Evolutionary conservation across 495 filamentous ascomycete species (phyloP), one percentile per base, ranked within the genome.

Genomic region (Talaromyces proteolyticus): DNA sequence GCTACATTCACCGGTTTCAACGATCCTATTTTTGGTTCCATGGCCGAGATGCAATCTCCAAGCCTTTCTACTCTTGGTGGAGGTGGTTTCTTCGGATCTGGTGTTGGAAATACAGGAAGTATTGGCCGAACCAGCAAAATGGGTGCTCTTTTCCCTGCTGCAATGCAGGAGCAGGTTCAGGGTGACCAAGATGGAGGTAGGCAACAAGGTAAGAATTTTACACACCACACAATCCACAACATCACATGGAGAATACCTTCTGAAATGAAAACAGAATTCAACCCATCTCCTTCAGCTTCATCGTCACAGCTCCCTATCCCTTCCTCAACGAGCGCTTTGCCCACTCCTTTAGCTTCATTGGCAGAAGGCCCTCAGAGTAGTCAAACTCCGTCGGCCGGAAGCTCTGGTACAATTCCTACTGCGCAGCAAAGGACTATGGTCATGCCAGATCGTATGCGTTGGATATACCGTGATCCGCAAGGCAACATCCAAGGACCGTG

Each of bases 401-500:
- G 61, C 40, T 53, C 64, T 20, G 69, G 60, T 34, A 64, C 72
- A 5, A 76, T 87, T 3, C 81, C 86, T 21, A 64, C 85, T 12
- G 71, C 84, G 39, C 88, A 94, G 56, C 87, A 91, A 50, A 81
- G 85, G 8, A 86, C 83, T 18, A 95, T 97, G 88, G 92, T 98
- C n/a, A 97, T 98, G 93, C 93, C 93, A 16, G 93, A 98, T 64
- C 79, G 95, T 17, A 98, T 98, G 87, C 80, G 91, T 55, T 98
- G 93, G 93, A 92, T 95, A 23, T 98, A 98, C 60, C 83, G 91
- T 24, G 93, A 98, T 64, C 93, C 94, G 3, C 86, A 92, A 63
- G 91, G 92, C 37, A 83, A 85, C 41, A 84, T 87, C 26, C 93
- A 97, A 66, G 93, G 93, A 1, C 93, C 93, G 4, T 98, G 90